Conservation (phyloP, 2,329 filamentous ascomycete species). For the Colletotrichum ledebouriae region DNA sequence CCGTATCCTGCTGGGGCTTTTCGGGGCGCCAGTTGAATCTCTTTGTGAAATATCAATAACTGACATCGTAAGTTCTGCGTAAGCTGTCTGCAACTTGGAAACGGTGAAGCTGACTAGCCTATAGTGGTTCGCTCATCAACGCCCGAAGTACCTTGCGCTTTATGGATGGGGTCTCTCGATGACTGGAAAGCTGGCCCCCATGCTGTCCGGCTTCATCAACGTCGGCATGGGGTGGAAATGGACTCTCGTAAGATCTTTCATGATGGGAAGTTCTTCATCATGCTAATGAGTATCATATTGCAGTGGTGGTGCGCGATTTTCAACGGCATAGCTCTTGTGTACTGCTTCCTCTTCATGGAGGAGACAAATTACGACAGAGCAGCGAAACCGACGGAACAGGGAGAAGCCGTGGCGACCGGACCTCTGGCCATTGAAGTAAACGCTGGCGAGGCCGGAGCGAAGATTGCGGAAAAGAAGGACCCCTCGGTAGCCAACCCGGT, state of each 20-base stretch:
- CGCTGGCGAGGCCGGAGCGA: not conserved
- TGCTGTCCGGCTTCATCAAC: conserved; percentile 60
- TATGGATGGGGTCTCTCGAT: conserved; percentile 57
- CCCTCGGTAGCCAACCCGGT: not conserved
- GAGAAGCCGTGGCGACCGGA: not conserved
- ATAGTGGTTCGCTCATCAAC: conserved; percentile 56
- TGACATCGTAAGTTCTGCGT: conserved; percentile 50
- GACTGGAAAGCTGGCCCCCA: conserved; percentile 59
- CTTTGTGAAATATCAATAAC: conserved; percentile 60
- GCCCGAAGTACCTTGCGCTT: conserved; percentile 58
- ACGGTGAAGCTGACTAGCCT: not conserved
- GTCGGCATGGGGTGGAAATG: conserved; percentile 57
- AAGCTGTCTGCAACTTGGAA: too few relatives aligned
- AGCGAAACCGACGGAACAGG: not conserved
- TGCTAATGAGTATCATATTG: not conserved
- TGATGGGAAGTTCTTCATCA: not conserved
- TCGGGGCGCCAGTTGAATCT: conserved; percentile 60
- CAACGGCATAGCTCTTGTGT: conserved; percentile 51
- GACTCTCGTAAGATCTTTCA: conserved; percentile 49
- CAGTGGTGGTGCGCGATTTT: conserved; percentile 58
- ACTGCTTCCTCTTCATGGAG: conserved; percentile 69
- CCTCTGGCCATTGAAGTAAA: not conserved
- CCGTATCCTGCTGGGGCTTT: conserved; percentile 59
- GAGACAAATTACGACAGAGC: conserved; percentile 67
- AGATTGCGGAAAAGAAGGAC: not conserved